phyloP scores from a whole-genome alignment of 495 filamentous ascomycete species.

The Apodospora peruviana region DNA sequence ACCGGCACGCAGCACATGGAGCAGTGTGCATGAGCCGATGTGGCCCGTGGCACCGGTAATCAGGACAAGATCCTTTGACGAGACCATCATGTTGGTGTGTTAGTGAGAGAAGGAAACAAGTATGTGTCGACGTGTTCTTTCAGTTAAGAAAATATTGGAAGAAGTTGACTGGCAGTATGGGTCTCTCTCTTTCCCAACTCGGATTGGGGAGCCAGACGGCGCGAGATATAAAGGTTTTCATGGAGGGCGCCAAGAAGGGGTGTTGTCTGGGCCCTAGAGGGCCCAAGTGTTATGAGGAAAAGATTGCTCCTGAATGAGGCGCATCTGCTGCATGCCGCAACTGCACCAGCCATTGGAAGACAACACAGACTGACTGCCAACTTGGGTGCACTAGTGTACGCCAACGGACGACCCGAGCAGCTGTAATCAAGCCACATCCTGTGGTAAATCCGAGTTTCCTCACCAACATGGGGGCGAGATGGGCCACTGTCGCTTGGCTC shows the following conservation, averaged over 20 bases:
- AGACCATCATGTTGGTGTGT: neutral
- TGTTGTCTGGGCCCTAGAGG: neutral
- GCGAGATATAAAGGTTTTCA: neutral
- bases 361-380: neutral
- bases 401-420: neutral
- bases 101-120: neutral
- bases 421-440: neutral
- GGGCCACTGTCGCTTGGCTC: neutral
- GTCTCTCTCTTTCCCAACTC: neutral
- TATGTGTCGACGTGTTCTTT: neutral
- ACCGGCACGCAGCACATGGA: constrained; percentile 28
- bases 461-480: neutral
- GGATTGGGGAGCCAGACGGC: neutral
- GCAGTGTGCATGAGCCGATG: constrained; percentile 37
- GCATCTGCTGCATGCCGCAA: neutral
- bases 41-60: constrained; percentile 46
- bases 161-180: neutral
- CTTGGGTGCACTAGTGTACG: neutral
- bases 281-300: neutral
- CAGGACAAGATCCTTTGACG: constrained; percentile 25
- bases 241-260: neutral
- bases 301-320: neutral
- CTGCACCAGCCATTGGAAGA: neutral
- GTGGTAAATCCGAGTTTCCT: neutral
- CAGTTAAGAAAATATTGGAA: neutral